Conservation (phyloP, 2,329 filamentous ascomycete genomes). For the Pseudopithomyces maydicus region DNA sequence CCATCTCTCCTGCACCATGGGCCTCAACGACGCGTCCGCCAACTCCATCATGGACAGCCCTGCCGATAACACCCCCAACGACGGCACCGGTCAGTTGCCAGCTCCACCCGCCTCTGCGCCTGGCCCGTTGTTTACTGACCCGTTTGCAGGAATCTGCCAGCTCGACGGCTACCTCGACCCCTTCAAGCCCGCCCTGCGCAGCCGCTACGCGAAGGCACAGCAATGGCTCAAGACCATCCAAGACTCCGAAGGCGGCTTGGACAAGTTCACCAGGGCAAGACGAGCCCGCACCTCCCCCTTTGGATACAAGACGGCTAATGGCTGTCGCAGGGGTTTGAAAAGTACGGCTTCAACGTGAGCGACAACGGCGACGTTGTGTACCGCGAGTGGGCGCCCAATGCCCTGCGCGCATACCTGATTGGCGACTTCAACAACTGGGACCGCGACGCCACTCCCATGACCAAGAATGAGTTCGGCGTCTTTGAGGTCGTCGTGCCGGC, state of each 20-base stretch:
- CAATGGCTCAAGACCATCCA: constrained; percentile 87
- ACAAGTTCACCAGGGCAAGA: constrained; percentile 83
- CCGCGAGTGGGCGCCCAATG: constrained; percentile 95
- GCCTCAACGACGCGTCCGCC: constrained; percentile 51
- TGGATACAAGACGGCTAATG: constrained; percentile 21
- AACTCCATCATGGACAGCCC: constrained; percentile 53
- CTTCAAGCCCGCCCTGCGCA: constrained; percentile 76
- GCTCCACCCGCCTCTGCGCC: constrained; percentile 4
- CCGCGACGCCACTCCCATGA: constrained; percentile 82
- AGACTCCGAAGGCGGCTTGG: constrained; percentile 82
- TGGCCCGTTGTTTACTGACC: constrained; percentile 25
- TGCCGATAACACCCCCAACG: constrained; percentile 62
- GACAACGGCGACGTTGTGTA: constrained; percentile 85
- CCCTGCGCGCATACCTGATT: constrained; percentile 79
- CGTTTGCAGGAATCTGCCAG: constrained; percentile 74
- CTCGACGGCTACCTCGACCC: constrained; percentile 90
- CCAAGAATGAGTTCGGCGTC: constrained; percentile 80
- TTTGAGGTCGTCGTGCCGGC: constrained; percentile 82
- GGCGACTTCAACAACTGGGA: constrained; percentile 98
- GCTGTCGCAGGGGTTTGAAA: constrained; percentile 73
- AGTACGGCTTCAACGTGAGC: constrained; percentile 82
- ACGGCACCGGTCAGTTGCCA: constrained; percentile 68
- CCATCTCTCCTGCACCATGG: constrained; percentile 23
- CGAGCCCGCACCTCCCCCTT: constrained; percentile 21
- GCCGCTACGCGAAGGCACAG: constrained; percentile 78